Conservation (phyloP, 495 filamentous ascomycete species). For the Xylaria intraflava region DNA sequence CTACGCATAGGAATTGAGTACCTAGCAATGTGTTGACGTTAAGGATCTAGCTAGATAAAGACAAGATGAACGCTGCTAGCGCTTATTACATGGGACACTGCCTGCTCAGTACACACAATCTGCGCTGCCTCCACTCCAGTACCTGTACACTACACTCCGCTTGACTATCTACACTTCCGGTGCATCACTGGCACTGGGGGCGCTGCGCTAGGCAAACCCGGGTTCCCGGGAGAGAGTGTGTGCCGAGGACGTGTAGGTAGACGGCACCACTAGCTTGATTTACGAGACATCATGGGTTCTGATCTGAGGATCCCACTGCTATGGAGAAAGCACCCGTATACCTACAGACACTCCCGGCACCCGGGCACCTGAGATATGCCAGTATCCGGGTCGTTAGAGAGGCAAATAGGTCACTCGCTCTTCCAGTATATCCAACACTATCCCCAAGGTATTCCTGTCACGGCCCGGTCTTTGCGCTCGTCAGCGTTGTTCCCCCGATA, state of each 20-base stretch:
- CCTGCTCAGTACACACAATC: no score
- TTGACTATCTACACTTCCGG: no score
- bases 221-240: background rate
- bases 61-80: background rate
- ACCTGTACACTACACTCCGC: background rate
- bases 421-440: background rate
- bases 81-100: conserved; percentile 5
- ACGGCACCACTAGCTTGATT: background rate
- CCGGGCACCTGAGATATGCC: conserved; percentile 5
- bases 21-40: background rate
- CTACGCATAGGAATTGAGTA: conserved; percentile 6
- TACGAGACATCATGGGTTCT: background rate
- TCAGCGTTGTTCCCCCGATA: background rate
- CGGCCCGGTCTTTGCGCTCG: background rate
- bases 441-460: conserved; percentile 2
- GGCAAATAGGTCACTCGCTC: background rate
- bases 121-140: no score
- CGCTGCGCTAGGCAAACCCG: background rate
- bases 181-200: no score
- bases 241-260: conserved; percentile 2
- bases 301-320: background rate
- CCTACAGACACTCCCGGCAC: conserved; percentile 3
- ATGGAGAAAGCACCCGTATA: conserved; percentile 1
- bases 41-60: conserved; percentile 6
- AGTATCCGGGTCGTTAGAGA: conserved; percentile 3